These are phyloP conservation scores for Babesia sp. DNA, from an alignment of 169 alveolate species.

Conservation along the genomic window DNA sequence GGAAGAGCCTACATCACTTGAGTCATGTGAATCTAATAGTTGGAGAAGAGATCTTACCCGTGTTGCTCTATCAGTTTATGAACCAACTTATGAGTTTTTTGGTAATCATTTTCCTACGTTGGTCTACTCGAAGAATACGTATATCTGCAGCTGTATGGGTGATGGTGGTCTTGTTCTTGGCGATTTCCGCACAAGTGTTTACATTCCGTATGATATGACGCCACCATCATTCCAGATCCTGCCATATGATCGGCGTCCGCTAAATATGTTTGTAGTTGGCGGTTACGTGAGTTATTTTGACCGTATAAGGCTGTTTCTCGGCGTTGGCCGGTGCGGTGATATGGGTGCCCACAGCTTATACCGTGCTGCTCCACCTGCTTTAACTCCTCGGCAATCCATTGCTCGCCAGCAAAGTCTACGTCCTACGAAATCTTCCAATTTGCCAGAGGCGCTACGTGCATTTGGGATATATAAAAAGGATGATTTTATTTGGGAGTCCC, in stretches of 20 bases:
- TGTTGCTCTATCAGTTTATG: neutral
- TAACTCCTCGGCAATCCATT: neutral
- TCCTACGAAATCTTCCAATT: neutral
- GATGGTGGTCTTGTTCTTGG: conserved; percentile 11
- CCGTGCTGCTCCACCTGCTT: neutral
- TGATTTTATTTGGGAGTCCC: conserved; percentile 26
- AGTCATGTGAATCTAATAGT: conserved; percentile 6
- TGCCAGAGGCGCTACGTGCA: neutral
- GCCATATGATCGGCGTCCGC: conserved; percentile 2
- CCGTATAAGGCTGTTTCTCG: conserved; percentile 20
- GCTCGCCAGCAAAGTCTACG: neutral
- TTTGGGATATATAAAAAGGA: neutral
- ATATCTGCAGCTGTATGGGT: conserved; percentile 55
- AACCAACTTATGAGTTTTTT: neutral
- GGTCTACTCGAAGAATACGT: conserved; percentile 4
- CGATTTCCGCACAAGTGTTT: conserved; percentile 35
- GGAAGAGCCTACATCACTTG: neutral
- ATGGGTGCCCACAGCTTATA: neutral
- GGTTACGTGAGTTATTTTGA: conserved; percentile 10
- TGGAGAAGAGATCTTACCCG: neutral
- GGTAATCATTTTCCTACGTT: neutral
- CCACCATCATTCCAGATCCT: neutral
- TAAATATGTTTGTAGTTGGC: conserved; percentile 3
- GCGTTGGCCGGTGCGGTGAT: conserved; percentile 18
- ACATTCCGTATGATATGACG: conserved; percentile 23